Evolutionary conservation across 176 grass and related monocot genomes (phyloP).

Genomic region (Otatea glauca): DNA sequence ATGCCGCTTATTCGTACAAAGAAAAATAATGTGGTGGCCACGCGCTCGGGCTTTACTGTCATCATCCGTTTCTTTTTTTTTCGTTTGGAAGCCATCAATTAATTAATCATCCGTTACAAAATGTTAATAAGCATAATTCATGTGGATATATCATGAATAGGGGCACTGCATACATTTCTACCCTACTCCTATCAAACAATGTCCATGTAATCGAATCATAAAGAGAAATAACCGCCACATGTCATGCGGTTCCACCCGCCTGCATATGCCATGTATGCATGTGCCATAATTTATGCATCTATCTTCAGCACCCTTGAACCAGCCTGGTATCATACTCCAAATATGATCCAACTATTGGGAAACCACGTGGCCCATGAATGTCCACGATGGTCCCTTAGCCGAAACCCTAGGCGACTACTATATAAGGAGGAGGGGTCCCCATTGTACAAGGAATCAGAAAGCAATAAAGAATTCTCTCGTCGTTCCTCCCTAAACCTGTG

Average conservation of each 20-base stretch:
- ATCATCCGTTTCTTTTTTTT: slow-evolving; percentile 1
- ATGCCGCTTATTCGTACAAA: not conserved
- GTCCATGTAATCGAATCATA: too few species aligned
- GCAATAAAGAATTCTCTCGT: too few species aligned
- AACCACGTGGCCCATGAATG: too few species aligned
- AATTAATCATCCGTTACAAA: not conserved
- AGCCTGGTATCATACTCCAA: not conserved
- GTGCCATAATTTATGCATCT: not conserved
- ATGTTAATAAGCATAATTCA: not conserved
- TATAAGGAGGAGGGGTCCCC: too few species aligned
- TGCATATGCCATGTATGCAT: not conserved
- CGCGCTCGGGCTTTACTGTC: not conserved
- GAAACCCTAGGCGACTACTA: too few species aligned
- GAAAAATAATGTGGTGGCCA: not conserved
- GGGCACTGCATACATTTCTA: not conserved
- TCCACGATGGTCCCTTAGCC: too few species aligned
- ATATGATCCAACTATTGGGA: too few species aligned
- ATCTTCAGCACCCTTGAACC: not conserved
- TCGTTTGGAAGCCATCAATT: not conserved
- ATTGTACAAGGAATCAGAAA: too few species aligned
- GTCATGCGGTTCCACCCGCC: too few species aligned
- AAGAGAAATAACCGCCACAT: too few species aligned
- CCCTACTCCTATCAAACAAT: not conserved
- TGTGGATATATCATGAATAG: not conserved
- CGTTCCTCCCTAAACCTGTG: too few species aligned